phyloP scores from a whole-genome alignment of 768 basidiomycete species.

The Grammothele lineata region DNA sequence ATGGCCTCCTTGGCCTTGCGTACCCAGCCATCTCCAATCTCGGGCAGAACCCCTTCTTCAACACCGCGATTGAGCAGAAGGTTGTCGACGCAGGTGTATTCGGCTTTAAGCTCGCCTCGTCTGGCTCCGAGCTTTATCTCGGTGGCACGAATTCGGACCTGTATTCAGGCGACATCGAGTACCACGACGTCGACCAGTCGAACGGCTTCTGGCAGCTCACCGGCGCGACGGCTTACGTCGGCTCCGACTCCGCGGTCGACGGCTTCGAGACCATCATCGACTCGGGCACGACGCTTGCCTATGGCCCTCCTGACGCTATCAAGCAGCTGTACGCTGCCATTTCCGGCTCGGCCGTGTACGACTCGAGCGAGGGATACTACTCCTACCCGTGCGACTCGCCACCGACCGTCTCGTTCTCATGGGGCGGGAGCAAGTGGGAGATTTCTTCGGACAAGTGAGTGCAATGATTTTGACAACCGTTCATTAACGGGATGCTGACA shows the following conservation, averaged over 20 bases:
- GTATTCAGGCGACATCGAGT: conserved; percentile 31
- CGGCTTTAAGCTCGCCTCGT: conserved; percentile 26
- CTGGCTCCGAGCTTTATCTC: conserved; percentile 30
- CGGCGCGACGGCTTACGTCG: conserved; percentile 8
- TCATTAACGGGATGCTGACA: not conserved
- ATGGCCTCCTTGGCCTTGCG: conserved; percentile 23
- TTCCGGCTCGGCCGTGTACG: conserved; percentile 20
- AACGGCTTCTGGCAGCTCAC: conserved; percentile 28
- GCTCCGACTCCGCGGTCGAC: not conserved
- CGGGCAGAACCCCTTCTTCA: conserved; percentile 18
- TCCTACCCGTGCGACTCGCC: conserved; percentile 18
- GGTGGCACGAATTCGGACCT: conserved; percentile 33
- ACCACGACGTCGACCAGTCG: conserved; percentile 18
- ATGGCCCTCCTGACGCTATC: conserved; percentile 21
- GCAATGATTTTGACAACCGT: not conserved
- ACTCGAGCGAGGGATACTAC: conserved; percentile 25
- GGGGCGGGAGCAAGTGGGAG: conserved; percentile 19
- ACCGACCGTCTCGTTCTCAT: conserved; percentile 15
- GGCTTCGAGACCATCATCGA: conserved; percentile 24
- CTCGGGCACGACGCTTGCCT: conserved; percentile 28
- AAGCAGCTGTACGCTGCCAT: conserved; percentile 23
- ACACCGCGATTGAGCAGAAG: conserved; percentile 17
- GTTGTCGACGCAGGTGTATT: conserved; percentile 18
- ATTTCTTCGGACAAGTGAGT: conserved; percentile 15
- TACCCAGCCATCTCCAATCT: conserved; percentile 19